Evolutionary conservation across 2,329 filamentous ascomycete species (phyloP), one percentile per base, ranked within the genome.

Genomic region (Fusarium avenaceum): DNA sequence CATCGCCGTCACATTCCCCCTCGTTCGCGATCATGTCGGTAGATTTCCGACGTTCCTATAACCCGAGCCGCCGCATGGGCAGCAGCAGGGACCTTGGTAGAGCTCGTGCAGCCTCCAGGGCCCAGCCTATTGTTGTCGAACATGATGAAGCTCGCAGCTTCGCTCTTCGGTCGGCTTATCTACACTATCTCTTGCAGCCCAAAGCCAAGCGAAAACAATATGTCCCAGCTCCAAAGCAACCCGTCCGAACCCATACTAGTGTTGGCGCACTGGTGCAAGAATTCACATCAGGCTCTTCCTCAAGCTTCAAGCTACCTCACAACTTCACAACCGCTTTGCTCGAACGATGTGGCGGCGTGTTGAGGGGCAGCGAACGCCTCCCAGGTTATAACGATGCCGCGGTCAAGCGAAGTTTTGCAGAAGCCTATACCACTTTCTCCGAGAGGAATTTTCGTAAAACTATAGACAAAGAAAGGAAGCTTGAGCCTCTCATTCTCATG

Each of bases 391-490:
- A 91, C 76, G 96, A 99, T 82, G 85, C 92, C n/a, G 84, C 91
- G 26, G 90, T 99, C 69, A 97, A 97, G 81, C 88, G 95, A 65
- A 96, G 93, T 3, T 99, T 99, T 81, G 96, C 93, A 56, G 92
- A 93, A 69, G 97, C 97, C 68, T 91, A 97, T 77, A 97, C 95
- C 61, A 92, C 93, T 57, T 92, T 99, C 78, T 97, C 95, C 72
- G 93, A 96, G 66, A 90, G 90, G 65, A 89, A 88, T 45, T 97
- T 97, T 76, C 90, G 93, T 71, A 96, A 94, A 81, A 91, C 90
- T 61, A 93, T 97, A 83, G 94, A 97, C 76, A 97, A 97, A 80
- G 95, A 97, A 78, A 88, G 95, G 66, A 90, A 95, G 75, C 90
- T 97, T 22, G 96, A 99, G 79, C 94, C 97, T 67, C 82, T 98